Percentiles rank a stretch among this genome's conserved stretches.
These are phyloP conservation scores for Aspergillus proliferans DNA, from an alignment of 2,329 filamentous ascomycete genomes.

Conservation along the genomic window DNA sequence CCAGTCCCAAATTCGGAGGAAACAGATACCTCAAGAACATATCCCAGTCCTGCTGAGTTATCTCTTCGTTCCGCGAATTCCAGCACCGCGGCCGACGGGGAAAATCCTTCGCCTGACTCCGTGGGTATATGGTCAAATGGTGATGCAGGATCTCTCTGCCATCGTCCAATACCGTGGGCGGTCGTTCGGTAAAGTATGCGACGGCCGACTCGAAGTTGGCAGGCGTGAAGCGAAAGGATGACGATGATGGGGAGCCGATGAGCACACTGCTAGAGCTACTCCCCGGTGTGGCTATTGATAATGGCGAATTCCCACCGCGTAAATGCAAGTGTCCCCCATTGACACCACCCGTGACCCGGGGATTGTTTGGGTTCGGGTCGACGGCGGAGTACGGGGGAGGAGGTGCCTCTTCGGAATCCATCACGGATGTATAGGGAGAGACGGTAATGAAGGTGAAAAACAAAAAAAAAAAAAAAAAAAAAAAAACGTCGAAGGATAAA, in stretches of 20 bases:
- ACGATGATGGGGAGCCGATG: constrained; percentile 3
- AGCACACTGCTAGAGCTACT: constrained; percentile 13
- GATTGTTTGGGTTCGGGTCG: constrained; percentile 26
- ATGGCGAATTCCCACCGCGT: constrained; percentile 15
- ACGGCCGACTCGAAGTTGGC: constrained; percentile 31
- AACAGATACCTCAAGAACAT: constrained; percentile 39
- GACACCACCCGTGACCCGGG: constrained; percentile 11
- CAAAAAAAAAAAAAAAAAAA: not conserved
- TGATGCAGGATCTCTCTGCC: constrained; percentile 26
- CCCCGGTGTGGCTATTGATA: constrained; percentile 8
- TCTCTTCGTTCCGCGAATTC: constrained; percentile 26
- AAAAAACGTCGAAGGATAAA: not conserved
- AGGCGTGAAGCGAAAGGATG: constrained; percentile 13
- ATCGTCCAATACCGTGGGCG: constrained; percentile 18
- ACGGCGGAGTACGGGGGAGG: constrained; percentile 38
- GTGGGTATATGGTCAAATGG: constrained; percentile 35
- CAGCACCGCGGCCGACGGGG: constrained; percentile 38
- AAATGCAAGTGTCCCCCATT: constrained; percentile 11
- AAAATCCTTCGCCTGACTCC: constrained; percentile 37
- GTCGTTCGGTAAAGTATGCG: constrained; percentile 35
- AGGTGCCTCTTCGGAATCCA: constrained; percentile 35
- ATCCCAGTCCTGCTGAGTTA: constrained; percentile 39
- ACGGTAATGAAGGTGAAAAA: not conserved
- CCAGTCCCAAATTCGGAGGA: constrained; percentile 32
- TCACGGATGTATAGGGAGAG: constrained; percentile 7